phyloP scores from a whole-genome alignment of 495 filamentous ascomycete species.

The Aspergillus ostianus region DNA sequence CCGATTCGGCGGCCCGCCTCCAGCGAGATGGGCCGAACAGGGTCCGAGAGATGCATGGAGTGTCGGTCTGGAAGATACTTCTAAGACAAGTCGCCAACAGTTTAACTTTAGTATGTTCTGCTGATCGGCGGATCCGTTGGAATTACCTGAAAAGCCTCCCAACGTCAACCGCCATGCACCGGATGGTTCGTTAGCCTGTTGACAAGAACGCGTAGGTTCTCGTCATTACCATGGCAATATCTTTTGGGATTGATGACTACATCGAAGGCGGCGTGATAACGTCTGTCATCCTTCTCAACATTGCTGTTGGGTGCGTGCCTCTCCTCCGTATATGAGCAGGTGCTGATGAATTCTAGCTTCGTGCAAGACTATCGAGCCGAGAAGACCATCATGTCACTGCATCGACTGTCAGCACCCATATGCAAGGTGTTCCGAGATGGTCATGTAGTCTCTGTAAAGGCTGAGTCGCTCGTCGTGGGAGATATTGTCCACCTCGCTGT shows the following conservation, averaged over 20 bases:
- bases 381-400: slow-evolving; percentile 80
- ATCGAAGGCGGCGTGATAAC: slow-evolving; percentile 83
- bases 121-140: background rate
- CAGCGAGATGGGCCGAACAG: slow-evolving; percentile 59
- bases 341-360: slow-evolving; percentile 44
- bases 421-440: slow-evolving; percentile 76
- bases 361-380: slow-evolving; percentile 82
- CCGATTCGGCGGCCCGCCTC: slow-evolving; percentile 54
- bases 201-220: slow-evolving; percentile 56
- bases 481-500: slow-evolving; percentile 71
- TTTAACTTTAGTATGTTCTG: slow-evolving; percentile 52
- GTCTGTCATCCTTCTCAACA: slow-evolving; percentile 78
- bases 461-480: slow-evolving; percentile 74
- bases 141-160: too few relatives aligned
- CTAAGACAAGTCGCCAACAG: slow-evolving; percentile 64
- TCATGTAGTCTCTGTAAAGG: slow-evolving; percentile 60
- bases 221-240: slow-evolving; percentile 79
- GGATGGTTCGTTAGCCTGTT: slow-evolving; percentile 5
- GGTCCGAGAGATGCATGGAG: slow-evolving; percentile 53
- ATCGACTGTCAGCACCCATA: slow-evolving; percentile 74
- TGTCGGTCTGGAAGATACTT: slow-evolving; percentile 57
- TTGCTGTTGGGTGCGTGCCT: slow-evolving; percentile 57
- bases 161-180: background rate
- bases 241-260: slow-evolving; percentile 75
- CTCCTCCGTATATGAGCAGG: background rate